Evolutionary conservation across 1,284 basidiomycete species (phyloP).

Genomic region (Pseudozyma sp.): DNA sequence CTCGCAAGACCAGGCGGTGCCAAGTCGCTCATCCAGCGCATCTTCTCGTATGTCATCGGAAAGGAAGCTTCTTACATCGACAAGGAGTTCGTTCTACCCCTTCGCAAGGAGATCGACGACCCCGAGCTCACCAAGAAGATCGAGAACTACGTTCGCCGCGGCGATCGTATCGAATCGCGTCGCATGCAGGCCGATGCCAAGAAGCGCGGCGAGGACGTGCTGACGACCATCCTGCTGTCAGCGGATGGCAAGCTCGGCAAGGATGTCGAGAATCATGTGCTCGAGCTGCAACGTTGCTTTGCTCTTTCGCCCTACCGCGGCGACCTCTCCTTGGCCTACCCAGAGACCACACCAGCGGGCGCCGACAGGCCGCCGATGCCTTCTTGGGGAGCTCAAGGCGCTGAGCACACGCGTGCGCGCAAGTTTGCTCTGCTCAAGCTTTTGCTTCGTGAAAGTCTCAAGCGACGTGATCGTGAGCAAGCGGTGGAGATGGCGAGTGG

Average conservation of each 20-base stretch:
- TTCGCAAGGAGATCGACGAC: conserved; percentile 62
- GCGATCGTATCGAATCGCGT: conserved; percentile 56
- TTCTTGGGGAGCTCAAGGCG: conserved; percentile 47
- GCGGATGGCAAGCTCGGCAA: conserved; percentile 43
- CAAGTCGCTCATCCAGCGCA: conserved; percentile 66
- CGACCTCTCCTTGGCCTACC: conserved; percentile 58
- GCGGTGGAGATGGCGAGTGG: conserved; percentile 60
- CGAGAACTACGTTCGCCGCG: conserved; percentile 64
- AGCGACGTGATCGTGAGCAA: conserved; percentile 63
- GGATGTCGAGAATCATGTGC: conserved; percentile 47
- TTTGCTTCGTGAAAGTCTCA: conserved; percentile 59
- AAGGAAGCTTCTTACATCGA: conserved; percentile 57
- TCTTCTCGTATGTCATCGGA: conserved; percentile 61
- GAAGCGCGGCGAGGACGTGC: conserved; percentile 61
- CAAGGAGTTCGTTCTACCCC: conserved; percentile 62
- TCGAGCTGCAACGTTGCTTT: conserved; percentile 62
- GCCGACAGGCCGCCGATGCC: conserved; percentile 44
- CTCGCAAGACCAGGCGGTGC: conserved; percentile 66
- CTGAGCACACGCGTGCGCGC: conserved; percentile 55
- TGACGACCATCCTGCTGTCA: conserved; percentile 63
- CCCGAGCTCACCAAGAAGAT: conserved; percentile 59
- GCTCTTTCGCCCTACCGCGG: conserved; percentile 62
- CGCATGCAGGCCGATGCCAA: conserved; percentile 46
- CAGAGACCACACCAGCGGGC: conserved; percentile 52
- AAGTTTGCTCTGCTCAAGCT: conserved; percentile 66